Percentiles rank a stretch among this genome's conserved stretches.
These are phyloP conservation scores for Bullera alba DNA, from an alignment of 768 basidiomycete species.

Conservation along the genomic window DNA sequence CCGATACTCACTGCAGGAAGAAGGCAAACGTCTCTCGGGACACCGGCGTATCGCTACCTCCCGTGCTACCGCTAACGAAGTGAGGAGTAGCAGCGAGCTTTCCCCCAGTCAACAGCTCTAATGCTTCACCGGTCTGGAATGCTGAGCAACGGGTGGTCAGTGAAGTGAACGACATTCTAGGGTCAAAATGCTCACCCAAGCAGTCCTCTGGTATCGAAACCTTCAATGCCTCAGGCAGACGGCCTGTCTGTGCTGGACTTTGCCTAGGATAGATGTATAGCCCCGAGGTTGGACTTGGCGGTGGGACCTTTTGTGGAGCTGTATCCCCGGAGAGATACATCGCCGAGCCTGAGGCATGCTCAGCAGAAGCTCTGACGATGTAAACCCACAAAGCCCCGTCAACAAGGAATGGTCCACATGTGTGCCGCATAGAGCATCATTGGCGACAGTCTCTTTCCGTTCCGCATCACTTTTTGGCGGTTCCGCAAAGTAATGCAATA, in stretches of 20 bases:
- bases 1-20: conserved; percentile 47
- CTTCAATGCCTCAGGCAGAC: conserved; percentile 66
- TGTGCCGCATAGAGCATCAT: conserved; percentile 83
- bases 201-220: conserved; percentile 68
- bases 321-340: conserved; percentile 61
- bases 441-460: conserved; percentile 47
- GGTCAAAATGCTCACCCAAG: conserved; percentile 19
- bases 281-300: conserved; percentile 72
- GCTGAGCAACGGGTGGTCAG: conserved; percentile 47
- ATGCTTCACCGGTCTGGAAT: conserved; percentile 94
- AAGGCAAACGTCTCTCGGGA: conserved; percentile 67
- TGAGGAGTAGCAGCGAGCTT: conserved; percentile 87
- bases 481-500: conserved; percentile 93
- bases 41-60: conserved; percentile 44
- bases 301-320: conserved; percentile 48
- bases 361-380: background rate
- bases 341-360: conserved; percentile 49
- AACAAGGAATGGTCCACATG: conserved; percentile 77
- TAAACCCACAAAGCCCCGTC: conserved; percentile 75
- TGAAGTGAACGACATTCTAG: background rate
- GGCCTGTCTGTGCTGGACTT: background rate
- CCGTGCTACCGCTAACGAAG: conserved; percentile 69
- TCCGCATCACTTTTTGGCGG: background rate
- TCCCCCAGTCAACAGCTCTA: conserved; percentile 77
- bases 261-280: conserved; percentile 88